Conservation (phyloP, 2,329 filamentous ascomycete genomes). For the Xylaria hypoxylon region DNA sequence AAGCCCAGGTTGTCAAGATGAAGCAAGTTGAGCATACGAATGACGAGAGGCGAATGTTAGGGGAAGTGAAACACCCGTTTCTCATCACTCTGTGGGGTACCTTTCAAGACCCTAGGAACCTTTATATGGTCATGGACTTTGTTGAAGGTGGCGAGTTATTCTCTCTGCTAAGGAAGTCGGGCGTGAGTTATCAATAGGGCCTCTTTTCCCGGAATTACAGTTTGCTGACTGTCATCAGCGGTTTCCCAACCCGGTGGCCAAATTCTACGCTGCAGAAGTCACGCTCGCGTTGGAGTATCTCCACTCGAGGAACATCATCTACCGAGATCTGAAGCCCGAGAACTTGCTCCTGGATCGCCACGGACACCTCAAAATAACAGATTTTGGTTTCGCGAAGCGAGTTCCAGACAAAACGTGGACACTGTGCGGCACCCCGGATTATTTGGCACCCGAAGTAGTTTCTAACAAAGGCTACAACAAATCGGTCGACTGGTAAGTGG, state of each 20-base stretch:
- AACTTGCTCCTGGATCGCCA: slow-evolving; percentile 92
- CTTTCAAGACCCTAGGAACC: slow-evolving; percentile 92
- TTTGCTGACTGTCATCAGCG: slow-evolving; percentile 68
- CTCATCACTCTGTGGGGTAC: slow-evolving; percentile 98
- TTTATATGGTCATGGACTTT: slow-evolving; percentile 99
- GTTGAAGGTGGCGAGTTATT: slow-evolving; percentile 98
- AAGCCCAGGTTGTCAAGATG: slow-evolving; percentile 99
- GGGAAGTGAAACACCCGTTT: slow-evolving; percentile 97
- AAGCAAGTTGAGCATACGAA: slow-evolving; percentile 99
- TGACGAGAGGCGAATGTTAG: slow-evolving; percentile 94
- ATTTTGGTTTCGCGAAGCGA: slow-evolving; percentile 98
- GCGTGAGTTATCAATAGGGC: slow-evolving; percentile 65
- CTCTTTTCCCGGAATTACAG: not conserved
- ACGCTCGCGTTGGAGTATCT: slow-evolving; percentile 95
- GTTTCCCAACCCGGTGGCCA: slow-evolving; percentile 97
- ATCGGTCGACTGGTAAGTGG: slow-evolving; percentile 92
- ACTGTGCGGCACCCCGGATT: slow-evolving; percentile 95
- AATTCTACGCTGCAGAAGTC: slow-evolving; percentile 98
- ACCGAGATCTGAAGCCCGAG: slow-evolving; percentile 96
- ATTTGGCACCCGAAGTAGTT: slow-evolving; percentile 97
- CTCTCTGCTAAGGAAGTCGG: slow-evolving; percentile 92
- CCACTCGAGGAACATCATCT: slow-evolving; percentile 95
- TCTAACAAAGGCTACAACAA: slow-evolving; percentile 99
- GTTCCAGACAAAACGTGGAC: slow-evolving; percentile 99
- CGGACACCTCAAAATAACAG: slow-evolving; percentile 95